Evolutionary conservation across 2,329 filamentous ascomycete species (phyloP).

Genomic region (Calonectria honghensis): DNA sequence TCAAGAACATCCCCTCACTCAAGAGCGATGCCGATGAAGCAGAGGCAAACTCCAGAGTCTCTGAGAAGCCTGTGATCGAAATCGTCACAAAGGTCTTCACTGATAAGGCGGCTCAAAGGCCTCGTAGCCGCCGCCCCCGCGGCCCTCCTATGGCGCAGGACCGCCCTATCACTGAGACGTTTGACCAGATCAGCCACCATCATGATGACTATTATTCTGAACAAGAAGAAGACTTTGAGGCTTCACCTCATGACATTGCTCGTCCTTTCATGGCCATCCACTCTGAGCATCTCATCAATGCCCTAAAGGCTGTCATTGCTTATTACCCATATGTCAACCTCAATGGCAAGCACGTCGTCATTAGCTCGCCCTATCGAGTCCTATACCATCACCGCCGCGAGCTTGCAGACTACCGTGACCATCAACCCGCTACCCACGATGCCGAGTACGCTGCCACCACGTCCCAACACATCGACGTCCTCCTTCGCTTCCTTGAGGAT

Average conservation of each 20-base stretch:
- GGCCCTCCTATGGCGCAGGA: constrained; percentile 44
- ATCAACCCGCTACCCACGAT: constrained; percentile 64
- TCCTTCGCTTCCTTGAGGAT: constrained; percentile 66
- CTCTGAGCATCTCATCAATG: constrained; percentile 67
- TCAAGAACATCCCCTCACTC: constrained; percentile 59
- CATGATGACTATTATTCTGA: constrained; percentile 55
- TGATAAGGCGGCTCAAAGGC: constrained; percentile 21
- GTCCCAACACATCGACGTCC: constrained; percentile 65
- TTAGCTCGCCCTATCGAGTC: constrained; percentile 68
- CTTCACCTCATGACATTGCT: constrained; percentile 55
- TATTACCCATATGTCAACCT: constrained; percentile 68
- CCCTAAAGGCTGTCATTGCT: constrained; percentile 67
- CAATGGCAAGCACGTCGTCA: constrained; percentile 59
- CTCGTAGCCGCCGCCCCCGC: constrained; percentile 23
- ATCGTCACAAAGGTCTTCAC: constrained; percentile 64
- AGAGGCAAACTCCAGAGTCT: constrained; percentile 34
- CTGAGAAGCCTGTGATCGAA: constrained; percentile 63
- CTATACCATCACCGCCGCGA: constrained; percentile 68
- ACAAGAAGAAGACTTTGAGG: constrained; percentile 48
- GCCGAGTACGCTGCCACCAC: constrained; percentile 64
- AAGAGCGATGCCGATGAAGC: constrained; percentile 52
- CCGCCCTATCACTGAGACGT: constrained; percentile 56
- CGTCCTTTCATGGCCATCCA: constrained; percentile 65
- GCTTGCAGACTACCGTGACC: constrained; percentile 63
- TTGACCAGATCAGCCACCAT: constrained; percentile 50